Evolutionary conservation across 495 filamentous ascomycete genomes (phyloP), one percentile per base, ranked within the genome.

Genomic region (Schizothecium vesticola): DNA sequence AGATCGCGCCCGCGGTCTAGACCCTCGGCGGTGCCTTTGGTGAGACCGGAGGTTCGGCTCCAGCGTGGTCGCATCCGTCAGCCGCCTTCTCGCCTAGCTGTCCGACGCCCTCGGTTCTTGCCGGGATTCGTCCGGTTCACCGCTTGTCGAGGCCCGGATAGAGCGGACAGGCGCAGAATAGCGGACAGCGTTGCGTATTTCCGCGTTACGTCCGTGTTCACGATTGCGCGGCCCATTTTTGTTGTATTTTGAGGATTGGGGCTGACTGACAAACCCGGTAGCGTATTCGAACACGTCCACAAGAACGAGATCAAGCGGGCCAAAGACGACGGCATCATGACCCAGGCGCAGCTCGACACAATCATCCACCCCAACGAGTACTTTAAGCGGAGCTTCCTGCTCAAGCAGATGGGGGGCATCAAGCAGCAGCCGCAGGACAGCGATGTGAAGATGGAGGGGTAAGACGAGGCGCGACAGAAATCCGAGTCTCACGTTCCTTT

Each of bases 341-440:
- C 86, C 29, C 84, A 88, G n/a, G 83, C 86, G 6, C 90, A 96
- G 74, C 83, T 96, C 36, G 95, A 97, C 80, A 98, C 93, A 2
- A 97, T 99, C 71, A 90, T 96, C 22, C 96, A 99, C 77, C 96
- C 96, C 11, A 99, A 99, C 78, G 92, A 93, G 65, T 99, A 97
- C 78, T 98, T 98, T 79, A 94, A 95, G 83, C 86, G 94, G 69
- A 94, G 92, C 74, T 98, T 91, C 78, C 72, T 96, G 72, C 78
- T 98, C 59, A 97, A 92, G 85, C 89, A 93, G 73, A 75, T 90
- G 29, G 86, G 82, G 21, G 85, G 82, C 64, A 26, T 13, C 29
- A 65, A 51, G 19, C 19, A 25, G 67, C n/a, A 13, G 71, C 68
- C 25, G 16, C 16, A 51, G 43, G 63, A 70, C 19, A 72, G 73